These are phyloP conservation scores for Saccharomycopsis sp. DNA, from an alignment of 805 yeast species.

Conservation along the genomic window DNA sequence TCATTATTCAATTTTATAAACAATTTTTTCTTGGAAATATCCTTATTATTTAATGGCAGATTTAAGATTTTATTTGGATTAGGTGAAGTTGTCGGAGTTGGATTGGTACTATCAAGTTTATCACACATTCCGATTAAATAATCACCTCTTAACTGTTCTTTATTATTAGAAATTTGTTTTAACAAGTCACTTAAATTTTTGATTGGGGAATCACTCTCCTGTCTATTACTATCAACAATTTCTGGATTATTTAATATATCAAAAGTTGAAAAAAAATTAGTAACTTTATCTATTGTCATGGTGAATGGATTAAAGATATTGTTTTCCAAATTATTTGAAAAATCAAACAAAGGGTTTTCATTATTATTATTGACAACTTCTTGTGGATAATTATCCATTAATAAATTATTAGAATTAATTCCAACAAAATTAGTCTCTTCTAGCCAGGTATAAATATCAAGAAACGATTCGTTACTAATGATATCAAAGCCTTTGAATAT, in stretches of 20 bases:
- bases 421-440: slow-evolving; percentile 11
- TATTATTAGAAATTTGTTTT: slow-evolving; percentile 7
- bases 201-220: neutral
- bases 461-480: slow-evolving; percentile 12
- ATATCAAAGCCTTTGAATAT: slow-evolving; percentile 17
- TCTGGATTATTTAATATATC: neutral
- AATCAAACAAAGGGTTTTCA: too few species aligned
- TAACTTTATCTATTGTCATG: slow-evolving; percentile 9
- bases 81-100: slow-evolving; percentile 9
- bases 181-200: slow-evolving; percentile 10
- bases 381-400: slow-evolving; percentile 2
- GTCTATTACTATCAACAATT: too few species aligned
- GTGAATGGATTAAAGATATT: slow-evolving; percentile 15
- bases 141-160: slow-evolving; percentile 8
- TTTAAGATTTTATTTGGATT: slow-evolving; percentile 14
- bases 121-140: slow-evolving; percentile 11
- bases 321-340: too few species aligned
- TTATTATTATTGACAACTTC: neutral
- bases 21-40: slow-evolving; percentile 12
- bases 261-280: slow-evolving; percentile 1
- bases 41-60: slow-evolving; percentile 9
- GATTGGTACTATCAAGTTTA: neutral
- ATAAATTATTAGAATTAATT: neutral
- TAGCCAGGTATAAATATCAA: slow-evolving; percentile 15
- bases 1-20: slow-evolving; percentile 1